A percentile compares a stretch with the other conserved stretches of the same genome.
phyloP scores from a whole-genome alignment of 768 basidiomycete species.

The Lactarius sp. region DNA sequence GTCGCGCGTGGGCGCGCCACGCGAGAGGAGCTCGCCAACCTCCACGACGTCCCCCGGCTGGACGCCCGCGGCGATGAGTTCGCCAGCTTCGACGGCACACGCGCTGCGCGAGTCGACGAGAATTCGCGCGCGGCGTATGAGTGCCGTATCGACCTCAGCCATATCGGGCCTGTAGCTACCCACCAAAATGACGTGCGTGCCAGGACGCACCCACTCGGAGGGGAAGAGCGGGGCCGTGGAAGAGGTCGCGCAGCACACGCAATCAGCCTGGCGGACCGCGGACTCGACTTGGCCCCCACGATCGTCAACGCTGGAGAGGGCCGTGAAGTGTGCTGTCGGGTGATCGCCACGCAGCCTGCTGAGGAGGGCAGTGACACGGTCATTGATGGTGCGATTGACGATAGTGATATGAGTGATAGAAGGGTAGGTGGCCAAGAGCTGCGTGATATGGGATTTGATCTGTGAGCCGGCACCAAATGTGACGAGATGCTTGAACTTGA shows the following conservation, averaged over 20 bases:
- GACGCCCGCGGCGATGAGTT: conserved; percentile 58
- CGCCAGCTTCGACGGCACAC: conserved; percentile 75
- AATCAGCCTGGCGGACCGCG: conserved; percentile 44
- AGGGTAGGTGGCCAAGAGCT: conserved; percentile 55
- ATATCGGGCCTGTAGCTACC: conserved; percentile 81
- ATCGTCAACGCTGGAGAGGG: conserved; percentile 9
- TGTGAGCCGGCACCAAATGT: conserved; percentile 75
- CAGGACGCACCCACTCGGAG: conserved; percentile 53
- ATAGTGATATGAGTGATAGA: conserved; percentile 52
- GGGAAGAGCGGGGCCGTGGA: conserved; percentile 68
- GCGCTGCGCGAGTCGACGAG: conserved; percentile 73
- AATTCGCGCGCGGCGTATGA: conserved; percentile 55
- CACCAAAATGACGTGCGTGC: conserved; percentile 68
- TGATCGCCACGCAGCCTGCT: conserved; percentile 30
- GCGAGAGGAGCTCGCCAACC: conserved; percentile 56
- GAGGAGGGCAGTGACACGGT: conserved; percentile 42
- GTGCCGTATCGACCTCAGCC: conserved; percentile 62
- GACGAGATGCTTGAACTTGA: conserved; percentile 43
- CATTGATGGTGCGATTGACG: conserved; percentile 54
- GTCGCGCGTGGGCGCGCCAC: conserved; percentile 1
- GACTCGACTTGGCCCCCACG: conserved; percentile 27
- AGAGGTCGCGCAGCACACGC: conserved; percentile 74
- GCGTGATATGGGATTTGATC: conserved; percentile 55
- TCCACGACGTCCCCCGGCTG: conserved; percentile 47
- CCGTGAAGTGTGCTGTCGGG: conserved; percentile 27